These are phyloP conservation scores for Astrephomene gubernaculifera DNA, from an alignment of 139 green algal genomes.

Conservation along the genomic window DNA sequence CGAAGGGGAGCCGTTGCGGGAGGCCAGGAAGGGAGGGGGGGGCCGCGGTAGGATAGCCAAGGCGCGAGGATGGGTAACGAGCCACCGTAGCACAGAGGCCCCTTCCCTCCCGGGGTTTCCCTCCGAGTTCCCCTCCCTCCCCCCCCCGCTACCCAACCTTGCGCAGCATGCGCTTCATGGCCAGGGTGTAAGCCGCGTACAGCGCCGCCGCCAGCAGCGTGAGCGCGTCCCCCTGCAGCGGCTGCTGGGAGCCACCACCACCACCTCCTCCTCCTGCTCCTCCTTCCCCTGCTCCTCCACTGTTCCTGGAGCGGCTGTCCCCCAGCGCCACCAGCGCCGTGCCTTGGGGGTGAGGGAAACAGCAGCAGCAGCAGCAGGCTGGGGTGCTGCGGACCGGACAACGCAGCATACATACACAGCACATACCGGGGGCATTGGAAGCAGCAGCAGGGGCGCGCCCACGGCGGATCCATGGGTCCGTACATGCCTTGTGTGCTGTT, in stretches of 20 bases:
- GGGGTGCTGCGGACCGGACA: no score
- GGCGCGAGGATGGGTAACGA: no score
- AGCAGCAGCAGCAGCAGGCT: no score
- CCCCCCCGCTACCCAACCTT: conserved; percentile 10
- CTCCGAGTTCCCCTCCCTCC: background rate
- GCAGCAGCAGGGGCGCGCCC: no score
- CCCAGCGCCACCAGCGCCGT: conserved; percentile 51
- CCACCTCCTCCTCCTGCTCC: background rate
- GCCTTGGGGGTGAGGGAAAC: conserved; percentile 39
- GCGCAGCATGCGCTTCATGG: conserved; percentile 60
- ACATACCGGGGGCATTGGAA: no score
- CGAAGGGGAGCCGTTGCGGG: background rate
- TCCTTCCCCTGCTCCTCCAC: background rate
- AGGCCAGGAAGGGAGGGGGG: background rate
- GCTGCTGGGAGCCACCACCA: background rate
- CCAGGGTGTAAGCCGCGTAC: conserved; percentile 91
- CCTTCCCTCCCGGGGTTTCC: no score
- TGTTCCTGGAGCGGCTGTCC: conserved; percentile 4
- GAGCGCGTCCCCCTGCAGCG: conserved; percentile 80
- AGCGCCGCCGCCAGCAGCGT: conserved; percentile 79
- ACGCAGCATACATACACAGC: no score
- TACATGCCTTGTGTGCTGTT: no score
- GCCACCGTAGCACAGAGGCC: no score
- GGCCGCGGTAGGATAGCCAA: background rate
- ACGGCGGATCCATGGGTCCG: no score